phyloP scores from a whole-genome alignment of 1,139 yeast genomes.

The Geotrichum fermentans region DNA sequence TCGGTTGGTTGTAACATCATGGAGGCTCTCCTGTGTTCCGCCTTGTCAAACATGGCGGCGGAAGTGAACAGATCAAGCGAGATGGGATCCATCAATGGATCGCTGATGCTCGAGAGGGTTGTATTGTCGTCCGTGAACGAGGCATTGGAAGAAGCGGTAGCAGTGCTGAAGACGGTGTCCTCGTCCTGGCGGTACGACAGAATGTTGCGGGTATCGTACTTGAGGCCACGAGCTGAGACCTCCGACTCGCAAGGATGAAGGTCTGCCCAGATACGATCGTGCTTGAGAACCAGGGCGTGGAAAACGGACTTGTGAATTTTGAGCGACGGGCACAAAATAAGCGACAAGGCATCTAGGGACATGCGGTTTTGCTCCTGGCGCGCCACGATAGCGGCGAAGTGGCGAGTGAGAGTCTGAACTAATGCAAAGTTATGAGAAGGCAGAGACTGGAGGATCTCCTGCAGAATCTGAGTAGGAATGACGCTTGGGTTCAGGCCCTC shows the following conservation, averaged over 20 bases:
- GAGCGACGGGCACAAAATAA: constrained; percentile 35
- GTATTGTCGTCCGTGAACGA: constrained; percentile 8
- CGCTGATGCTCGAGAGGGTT: constrained; percentile 3
- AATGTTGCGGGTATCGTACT: constrained; percentile 10
- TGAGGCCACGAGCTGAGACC: background rate
- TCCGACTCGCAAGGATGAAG: constrained; percentile 20
- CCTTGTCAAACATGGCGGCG: background rate
- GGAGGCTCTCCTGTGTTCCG: constrained; percentile 1
- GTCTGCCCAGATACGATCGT: constrained; percentile 26
- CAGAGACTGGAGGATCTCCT: constrained; percentile 26
- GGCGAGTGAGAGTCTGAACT: constrained; percentile 30
- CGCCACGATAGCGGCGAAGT: constrained; percentile 27
- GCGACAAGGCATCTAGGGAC: constrained; percentile 32
- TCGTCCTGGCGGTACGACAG: constrained; percentile 11
- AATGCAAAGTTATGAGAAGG: constrained; percentile 30
- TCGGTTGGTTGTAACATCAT: background rate
- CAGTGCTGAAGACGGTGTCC: background rate
- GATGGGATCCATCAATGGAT: constrained; percentile 3
- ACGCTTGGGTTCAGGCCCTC: constrained; percentile 22
- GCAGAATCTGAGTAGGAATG: constrained; percentile 26
- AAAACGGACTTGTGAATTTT: constrained; percentile 29
- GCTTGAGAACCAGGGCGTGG: constrained; percentile 25
- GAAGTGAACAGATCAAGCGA: constrained; percentile 6
- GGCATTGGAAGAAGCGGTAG: constrained; percentile 4
- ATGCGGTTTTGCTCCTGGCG: constrained; percentile 29